Conservation (phyloP, 2,329 filamentous ascomycete species). For the Dothideomycetidae sp. region DNA sequence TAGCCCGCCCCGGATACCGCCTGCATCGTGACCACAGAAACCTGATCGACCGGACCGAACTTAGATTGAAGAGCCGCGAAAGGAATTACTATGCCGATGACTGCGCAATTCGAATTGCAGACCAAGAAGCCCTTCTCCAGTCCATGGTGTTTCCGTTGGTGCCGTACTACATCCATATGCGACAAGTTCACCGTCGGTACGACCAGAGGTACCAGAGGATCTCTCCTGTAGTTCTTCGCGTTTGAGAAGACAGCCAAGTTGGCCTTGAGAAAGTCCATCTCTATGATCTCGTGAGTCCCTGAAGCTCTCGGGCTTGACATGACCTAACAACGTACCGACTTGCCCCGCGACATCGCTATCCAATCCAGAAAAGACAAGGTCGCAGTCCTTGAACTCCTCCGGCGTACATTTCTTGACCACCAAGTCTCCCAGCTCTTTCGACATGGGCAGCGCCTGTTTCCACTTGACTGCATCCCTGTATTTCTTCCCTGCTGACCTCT, state of each 20-base stretch:
- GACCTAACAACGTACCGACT: conserved; percentile 46
- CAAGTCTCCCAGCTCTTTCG: conserved; percentile 57
- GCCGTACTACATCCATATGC: conserved; percentile 77
- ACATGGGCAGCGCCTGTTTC: conserved; percentile 84
- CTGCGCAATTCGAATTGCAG: conserved; percentile 96
- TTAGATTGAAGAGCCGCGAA: conserved; percentile 77
- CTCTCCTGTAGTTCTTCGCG: conserved; percentile 89
- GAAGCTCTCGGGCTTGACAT: no score
- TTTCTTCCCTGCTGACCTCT: conserved; percentile 78
- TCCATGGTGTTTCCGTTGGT: conserved; percentile 60
- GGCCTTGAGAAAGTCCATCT: conserved; percentile 79
- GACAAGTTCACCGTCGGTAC: conserved; percentile 88
- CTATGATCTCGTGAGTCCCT: conserved; percentile 30
- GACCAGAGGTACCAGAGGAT: conserved; percentile 80
- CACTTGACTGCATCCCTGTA: conserved; percentile 89
- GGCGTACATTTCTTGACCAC: conserved; percentile 76
- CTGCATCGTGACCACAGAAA: conserved; percentile 88
- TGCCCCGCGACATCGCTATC: conserved; percentile 88
- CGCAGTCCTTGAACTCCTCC: conserved; percentile 73
- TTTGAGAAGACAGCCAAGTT: conserved; percentile 92
- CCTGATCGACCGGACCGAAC: conserved; percentile 63
- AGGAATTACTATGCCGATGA: conserved; percentile 89
- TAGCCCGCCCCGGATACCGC: conserved; percentile 88
- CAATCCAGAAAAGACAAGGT: conserved; percentile 83
- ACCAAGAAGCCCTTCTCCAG: conserved; percentile 81